A percentile compares a stretch with the other conserved stretches of the same genome.
Conservation (phyloP, 2,329 filamentous ascomycete species). For the Orbilia blumenaviensis region DNA sequence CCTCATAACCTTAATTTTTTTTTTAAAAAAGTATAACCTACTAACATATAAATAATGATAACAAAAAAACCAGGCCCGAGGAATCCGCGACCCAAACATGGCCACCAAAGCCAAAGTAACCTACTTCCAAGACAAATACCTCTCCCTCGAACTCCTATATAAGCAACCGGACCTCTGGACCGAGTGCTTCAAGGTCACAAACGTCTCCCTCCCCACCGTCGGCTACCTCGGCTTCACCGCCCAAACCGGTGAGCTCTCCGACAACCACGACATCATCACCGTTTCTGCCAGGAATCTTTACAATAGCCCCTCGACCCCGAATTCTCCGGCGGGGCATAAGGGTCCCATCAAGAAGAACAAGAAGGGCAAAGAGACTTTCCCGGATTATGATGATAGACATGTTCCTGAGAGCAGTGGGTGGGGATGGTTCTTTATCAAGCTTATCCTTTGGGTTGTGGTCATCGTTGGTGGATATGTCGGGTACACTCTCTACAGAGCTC, state of each 20-base stretch:
- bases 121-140: slow-evolving; percentile 94
- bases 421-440: slow-evolving; percentile 81
- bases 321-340: slow-evolving; percentile 55
- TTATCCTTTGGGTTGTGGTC: slow-evolving; percentile 76
- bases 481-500: slow-evolving; percentile 80
- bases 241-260: slow-evolving; percentile 88
- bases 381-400: slow-evolving; percentile 37
- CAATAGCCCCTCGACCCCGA: slow-evolving; percentile 63
- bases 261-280: slow-evolving; percentile 96
- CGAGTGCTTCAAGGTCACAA: slow-evolving; percentile 79
- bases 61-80: slow-evolving; percentile 70
- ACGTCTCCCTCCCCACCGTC: slow-evolving; percentile 79
- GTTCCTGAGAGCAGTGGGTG: slow-evolving; percentile 66
- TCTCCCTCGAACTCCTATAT: slow-evolving; percentile 93
- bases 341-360: slow-evolving; percentile 62
- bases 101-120: slow-evolving; percentile 88
- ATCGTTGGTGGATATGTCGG: slow-evolving; percentile 82
- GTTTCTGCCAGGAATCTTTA: slow-evolving; percentile 90
- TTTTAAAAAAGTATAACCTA: background rate
- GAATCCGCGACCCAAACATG: slow-evolving; percentile 79
- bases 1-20: too few relatives aligned
- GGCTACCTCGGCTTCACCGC: slow-evolving; percentile 80
- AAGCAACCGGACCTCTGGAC: slow-evolving; percentile 89
- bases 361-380: slow-evolving; percentile 59
- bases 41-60: background rate